Percentiles rank a stretch among this genome's conserved stretches.
These are phyloP conservation scores for Pseudopithomyces chartarum DNA, from an alignment of 2,329 filamentous ascomycete species.

Conservation along the genomic window DNA sequence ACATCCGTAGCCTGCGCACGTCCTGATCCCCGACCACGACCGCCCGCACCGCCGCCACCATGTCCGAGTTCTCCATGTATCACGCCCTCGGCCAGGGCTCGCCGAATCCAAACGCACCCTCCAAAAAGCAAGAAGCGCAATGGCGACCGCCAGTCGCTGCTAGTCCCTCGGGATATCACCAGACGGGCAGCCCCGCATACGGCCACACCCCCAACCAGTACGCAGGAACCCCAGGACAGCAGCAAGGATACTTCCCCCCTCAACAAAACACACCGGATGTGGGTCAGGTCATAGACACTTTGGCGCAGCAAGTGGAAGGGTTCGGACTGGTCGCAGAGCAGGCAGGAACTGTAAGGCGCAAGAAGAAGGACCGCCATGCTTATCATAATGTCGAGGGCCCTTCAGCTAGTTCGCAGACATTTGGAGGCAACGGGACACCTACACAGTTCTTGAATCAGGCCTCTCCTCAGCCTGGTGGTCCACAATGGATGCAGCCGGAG, in stretches of 20 bases:
- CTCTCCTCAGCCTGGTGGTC: slow-evolving; percentile 35
- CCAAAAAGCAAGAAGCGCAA: slow-evolving; percentile 35
- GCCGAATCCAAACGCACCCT: slow-evolving; percentile 30
- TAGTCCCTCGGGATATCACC: slow-evolving; percentile 51
- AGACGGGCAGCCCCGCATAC: slow-evolving; percentile 42
- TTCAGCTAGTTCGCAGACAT: slow-evolving; percentile 68
- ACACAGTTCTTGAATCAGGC: slow-evolving; percentile 63
- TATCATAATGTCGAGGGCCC: slow-evolving; percentile 83
- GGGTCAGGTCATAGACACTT: slow-evolving; percentile 38
- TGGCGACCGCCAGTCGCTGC: slow-evolving; percentile 51
- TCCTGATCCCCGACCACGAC: slow-evolving; percentile 16
- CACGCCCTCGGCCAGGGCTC: slow-evolving; percentile 39
- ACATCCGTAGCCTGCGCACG: slow-evolving; percentile 14
- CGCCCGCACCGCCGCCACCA: slow-evolving; percentile 35
- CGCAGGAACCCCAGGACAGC: slow-evolving; percentile 33
- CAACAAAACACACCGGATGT: slow-evolving; percentile 37
- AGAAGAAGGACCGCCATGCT: slow-evolving; percentile 95
- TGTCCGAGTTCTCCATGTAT: slow-evolving; percentile 46
- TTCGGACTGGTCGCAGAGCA: slow-evolving; percentile 45
- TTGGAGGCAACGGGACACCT: slow-evolving; percentile 66
- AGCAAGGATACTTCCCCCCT: slow-evolving; percentile 50
- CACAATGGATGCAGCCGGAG: slow-evolving; percentile 48
- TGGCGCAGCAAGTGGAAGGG: slow-evolving; percentile 34
- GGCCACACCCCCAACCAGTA: slow-evolving; percentile 39
- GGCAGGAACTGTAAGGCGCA: slow-evolving; percentile 58